phyloP scores from a whole-genome alignment of 176 grass and related monocot genomes.

The Lolium perenne region DNA sequence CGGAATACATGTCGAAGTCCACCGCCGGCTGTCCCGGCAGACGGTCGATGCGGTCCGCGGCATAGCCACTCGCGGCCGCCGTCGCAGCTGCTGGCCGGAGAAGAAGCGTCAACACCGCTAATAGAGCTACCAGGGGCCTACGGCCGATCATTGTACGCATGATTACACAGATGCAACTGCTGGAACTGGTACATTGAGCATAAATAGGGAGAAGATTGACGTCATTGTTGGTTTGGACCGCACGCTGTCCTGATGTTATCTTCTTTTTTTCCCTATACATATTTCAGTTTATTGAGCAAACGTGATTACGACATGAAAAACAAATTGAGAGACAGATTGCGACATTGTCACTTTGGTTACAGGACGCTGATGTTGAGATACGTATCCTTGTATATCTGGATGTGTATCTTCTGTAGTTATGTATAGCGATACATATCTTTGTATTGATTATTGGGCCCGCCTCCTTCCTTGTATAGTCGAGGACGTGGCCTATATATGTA shows the following conservation, averaged over 20 bases:
- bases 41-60: not conserved
- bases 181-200: not conserved
- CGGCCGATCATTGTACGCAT: not conserved
- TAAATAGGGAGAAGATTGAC: slow-evolving; percentile 12
- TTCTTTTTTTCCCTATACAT: not conserved
- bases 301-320: not conserved
- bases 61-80: not conserved
- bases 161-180: not conserved
- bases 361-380: too few species aligned
- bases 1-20: slow-evolving; percentile 81
- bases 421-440: too few species aligned
- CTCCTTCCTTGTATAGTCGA: too few species aligned
- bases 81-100: not conserved
- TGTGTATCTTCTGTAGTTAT: too few species aligned
- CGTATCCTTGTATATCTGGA: too few species aligned
- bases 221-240: slow-evolving; percentile 35
- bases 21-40: slow-evolving; percentile 70
- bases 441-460: too few species aligned
- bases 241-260: slow-evolving; percentile 14
- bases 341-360: slow-evolving; percentile 1
- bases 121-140: not conserved
- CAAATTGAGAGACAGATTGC: not conserved
- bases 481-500: too few species aligned
- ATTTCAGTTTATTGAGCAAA: slow-evolving; percentile 10
- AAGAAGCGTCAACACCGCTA: not conserved